Conservation (phyloP, 116 monocot genomes). For the Papilionanthe hybrid region DNA sequence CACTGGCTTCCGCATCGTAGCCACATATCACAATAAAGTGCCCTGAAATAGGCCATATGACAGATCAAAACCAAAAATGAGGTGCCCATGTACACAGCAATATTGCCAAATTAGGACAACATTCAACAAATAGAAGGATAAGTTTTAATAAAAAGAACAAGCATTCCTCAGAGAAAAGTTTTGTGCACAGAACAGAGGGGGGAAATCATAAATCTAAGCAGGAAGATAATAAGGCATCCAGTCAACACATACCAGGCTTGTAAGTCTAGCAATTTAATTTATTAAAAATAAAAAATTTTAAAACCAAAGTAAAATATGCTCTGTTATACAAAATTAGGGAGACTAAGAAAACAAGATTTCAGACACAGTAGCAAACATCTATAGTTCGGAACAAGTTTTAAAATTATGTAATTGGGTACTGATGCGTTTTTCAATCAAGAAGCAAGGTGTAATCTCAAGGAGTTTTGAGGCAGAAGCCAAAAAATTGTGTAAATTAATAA, state of each 20-base stretch:
- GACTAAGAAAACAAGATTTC: too few species aligned
- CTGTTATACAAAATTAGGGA: too few species aligned
- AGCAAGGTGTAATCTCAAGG: too few species aligned
- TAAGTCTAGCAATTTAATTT: neutral
- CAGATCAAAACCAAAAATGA: neutral
- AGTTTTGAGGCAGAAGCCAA: too few species aligned
- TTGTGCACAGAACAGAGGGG: neutral
- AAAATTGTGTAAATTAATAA: too few species aligned
- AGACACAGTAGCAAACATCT: too few species aligned
- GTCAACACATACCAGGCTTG: neutral
- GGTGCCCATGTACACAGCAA: neutral
- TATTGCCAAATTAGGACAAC: neutral
- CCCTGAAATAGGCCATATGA: conserved; percentile 30
- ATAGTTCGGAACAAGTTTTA: too few species aligned
- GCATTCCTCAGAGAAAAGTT: neutral
- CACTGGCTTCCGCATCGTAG: conserved; percentile 54
- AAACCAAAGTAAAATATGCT: too few species aligned
- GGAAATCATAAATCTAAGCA: neutral
- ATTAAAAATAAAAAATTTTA: too few species aligned
- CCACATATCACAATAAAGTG: conserved; percentile 95
- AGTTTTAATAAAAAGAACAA: neutral
- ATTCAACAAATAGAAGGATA: neutral
- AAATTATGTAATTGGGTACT: too few species aligned
- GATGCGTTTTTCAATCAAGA: too few species aligned
- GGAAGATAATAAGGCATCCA: neutral